Evolutionary conservation across 768 basidiomycete species (phyloP).

Genomic region (Lyophyllum atratum): DNA sequence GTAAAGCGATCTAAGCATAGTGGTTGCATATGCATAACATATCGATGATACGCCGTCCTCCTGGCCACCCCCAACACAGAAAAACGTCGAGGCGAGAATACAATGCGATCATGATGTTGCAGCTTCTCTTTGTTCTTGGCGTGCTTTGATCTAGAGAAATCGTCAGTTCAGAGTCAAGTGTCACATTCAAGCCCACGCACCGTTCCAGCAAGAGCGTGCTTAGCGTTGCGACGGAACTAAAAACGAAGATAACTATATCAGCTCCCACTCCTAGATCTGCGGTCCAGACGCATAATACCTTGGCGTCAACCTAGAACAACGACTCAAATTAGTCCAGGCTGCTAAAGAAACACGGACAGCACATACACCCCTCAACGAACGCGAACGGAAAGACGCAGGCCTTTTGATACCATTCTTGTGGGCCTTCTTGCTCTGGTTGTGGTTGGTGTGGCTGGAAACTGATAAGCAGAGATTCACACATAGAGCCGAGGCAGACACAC

Average conservation of each 20-base stretch:
- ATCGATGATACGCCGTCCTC: conserved; percentile 8
- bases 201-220: conserved; percentile 71
- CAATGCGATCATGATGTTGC: conserved; percentile 36
- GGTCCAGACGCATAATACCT: conserved; percentile 44
- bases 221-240: conserved; percentile 86
- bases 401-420: conserved; percentile 97
- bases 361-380: conserved; percentile 92
- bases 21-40: conserved; percentile 19
- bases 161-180: conserved; percentile 6
- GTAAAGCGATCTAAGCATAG: conserved; percentile 14
- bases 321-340: conserved; percentile 5
- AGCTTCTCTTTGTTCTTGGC: conserved; percentile 58
- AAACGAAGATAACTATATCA: conserved; percentile 7
- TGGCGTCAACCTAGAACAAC: conserved; percentile 68
- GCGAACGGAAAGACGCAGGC: conserved; percentile 69
- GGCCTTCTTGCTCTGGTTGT: conserved; percentile 97
- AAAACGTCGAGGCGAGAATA: conserved; percentile 9
- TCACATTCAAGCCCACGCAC: conserved; percentile 42
- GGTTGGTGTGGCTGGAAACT: conserved; percentile 75
- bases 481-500: conserved; percentile 41
- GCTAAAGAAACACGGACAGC: conserved; percentile 5
- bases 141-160: conserved; percentile 60
- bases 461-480: not conserved
- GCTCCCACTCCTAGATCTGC: not conserved
- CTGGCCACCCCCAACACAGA: conserved; percentile 10